Evolutionary conservation across 2,329 filamentous ascomycete species (phyloP), one percentile per base, ranked within the genome.

Genomic region (Venturia oleaginea): DNA sequence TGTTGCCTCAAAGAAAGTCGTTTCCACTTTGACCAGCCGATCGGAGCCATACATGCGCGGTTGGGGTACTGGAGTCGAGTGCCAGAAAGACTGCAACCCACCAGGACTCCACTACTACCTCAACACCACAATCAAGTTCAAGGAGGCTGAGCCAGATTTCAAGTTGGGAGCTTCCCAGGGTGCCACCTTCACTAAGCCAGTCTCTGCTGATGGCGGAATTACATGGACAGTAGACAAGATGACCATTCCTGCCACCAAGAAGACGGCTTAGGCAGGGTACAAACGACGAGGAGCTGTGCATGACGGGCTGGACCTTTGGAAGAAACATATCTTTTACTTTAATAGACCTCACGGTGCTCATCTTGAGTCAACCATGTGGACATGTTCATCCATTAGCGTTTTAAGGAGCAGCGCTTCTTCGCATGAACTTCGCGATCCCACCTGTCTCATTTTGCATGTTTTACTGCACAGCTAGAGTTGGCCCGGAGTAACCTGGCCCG

Each of bases 11-110:
- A 60, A 60, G 10, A 42, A 37, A 19, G 15, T 38, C 8, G 3
- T 60, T 11, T 17, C 57, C 8, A 34, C 19, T 8, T 27, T 60
- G 10, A 30, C 24, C 22, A 60, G 19, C 32, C 22, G 30, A 42
- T 60, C 57, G 19, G 57, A 38, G 57, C 10, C 57, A 60, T 60
- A 60, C 30, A 60, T 60, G 57, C 24, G 57, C 7, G 57, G 57
- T 10, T 60, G 38, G 32, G 57, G 57, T 60, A 60, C 57, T 22
- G 57, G 24, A 22, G 57, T 37, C 17, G 57, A 60, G 17, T 60
- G 57, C 7, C 57, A 60, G 6, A 1, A 4, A 4, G 32, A 60
- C n/a, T 60, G 57, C 32, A 37, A 60, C 11, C 27, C 27, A 38
- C 22, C 48, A 17, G 48, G 48, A 54, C 22, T 27, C 10, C 32